Conservation (phyloP, 2,329 filamentous ascomycete genomes). For the Akanthomyces dipterigenus region DNA sequence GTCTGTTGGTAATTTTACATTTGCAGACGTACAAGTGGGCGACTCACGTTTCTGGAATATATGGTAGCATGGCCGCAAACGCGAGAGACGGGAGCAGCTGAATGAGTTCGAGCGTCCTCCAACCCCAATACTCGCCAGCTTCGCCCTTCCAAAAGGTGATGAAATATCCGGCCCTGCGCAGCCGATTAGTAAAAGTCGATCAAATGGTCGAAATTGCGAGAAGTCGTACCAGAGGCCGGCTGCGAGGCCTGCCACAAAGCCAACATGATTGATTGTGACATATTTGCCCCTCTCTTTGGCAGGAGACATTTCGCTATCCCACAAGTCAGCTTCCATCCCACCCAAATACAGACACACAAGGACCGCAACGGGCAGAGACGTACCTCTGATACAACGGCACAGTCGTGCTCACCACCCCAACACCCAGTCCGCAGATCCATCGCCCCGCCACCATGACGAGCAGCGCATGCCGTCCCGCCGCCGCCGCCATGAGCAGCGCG, state of each 20-base stretch:
- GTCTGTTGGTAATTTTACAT: not conserved
- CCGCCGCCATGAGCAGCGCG: slow-evolving; percentile 39
- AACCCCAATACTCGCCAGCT: slow-evolving; percentile 39
- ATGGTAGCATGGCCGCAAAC: slow-evolving; percentile 44
- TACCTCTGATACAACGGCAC: slow-evolving; percentile 53
- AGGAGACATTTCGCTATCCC: slow-evolving; percentile 45
- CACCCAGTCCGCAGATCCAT: slow-evolving; percentile 45
- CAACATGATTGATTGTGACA: slow-evolving; percentile 54
- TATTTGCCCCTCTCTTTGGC: slow-evolving; percentile 46
- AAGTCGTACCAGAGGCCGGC: slow-evolving; percentile 44
- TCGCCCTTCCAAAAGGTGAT: slow-evolving; percentile 45
- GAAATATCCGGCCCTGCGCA: slow-evolving; percentile 46
- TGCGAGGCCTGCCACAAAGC: slow-evolving; percentile 48
- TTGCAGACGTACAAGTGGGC: not conserved
- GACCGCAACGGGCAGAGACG: not conserved
- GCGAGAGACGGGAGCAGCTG: slow-evolving; percentile 44
- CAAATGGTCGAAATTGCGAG: not conserved
- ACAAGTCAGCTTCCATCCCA: not conserved
- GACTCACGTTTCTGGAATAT: slow-evolving; percentile 47
- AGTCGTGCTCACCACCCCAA: slow-evolving; percentile 48
- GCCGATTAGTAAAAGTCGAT: not conserved
- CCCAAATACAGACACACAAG: not conserved
- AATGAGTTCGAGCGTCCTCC: slow-evolving; percentile 46
- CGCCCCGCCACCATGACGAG: slow-evolving; percentile 45
- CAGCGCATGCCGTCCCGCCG: slow-evolving; percentile 33